Conservation (phyloP, 768 basidiomycete genomes). For the Mycena galericulata region DNA sequence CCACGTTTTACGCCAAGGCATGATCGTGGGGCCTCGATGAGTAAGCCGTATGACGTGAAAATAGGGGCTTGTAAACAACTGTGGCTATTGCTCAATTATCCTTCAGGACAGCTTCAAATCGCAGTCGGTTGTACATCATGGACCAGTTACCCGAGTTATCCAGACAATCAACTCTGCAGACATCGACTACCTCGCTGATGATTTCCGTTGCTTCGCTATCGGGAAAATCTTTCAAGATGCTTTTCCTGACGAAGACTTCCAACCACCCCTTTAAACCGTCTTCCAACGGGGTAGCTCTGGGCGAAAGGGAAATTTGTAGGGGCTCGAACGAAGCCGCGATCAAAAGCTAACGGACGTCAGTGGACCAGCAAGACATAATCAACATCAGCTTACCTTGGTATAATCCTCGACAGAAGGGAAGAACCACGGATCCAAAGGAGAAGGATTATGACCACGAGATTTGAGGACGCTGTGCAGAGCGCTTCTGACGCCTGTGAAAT, state of each 20-base stretch:
- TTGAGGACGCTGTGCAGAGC: conserved; percentile 67
- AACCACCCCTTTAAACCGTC: conserved; percentile 76
- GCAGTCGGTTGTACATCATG: conserved; percentile 79
- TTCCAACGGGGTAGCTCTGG: conserved; percentile 64
- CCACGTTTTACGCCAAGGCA: conserved; percentile 28
- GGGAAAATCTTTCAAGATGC: conserved; percentile 65
- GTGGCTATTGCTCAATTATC: neutral
- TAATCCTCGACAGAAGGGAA: conserved; percentile 84
- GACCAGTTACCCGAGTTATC: conserved; percentile 74
- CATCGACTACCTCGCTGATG: conserved; percentile 70
- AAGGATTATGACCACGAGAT: conserved; percentile 68
- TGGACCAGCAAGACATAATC: conserved; percentile 1
- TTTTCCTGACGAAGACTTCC: conserved; percentile 69
- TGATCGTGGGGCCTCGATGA: too few relatives aligned
- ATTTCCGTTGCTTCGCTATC: conserved; percentile 69
- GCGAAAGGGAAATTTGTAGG: conserved; percentile 64
- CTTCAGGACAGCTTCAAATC: conserved; percentile 66
- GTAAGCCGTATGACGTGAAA: conserved; percentile 1
- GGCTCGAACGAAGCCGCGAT: conserved; percentile 68
- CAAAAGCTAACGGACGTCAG: conserved; percentile 64
- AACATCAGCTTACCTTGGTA: conserved; percentile 53
- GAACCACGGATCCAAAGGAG: conserved; percentile 82
- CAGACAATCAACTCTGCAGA: conserved; percentile 66
- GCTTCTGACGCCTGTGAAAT: conserved; percentile 68
- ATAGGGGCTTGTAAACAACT: conserved; percentile 17